phyloP scores from a whole-genome alignment of 2,329 filamentous ascomycete genomes.

The Fusarium nurragi region DNA sequence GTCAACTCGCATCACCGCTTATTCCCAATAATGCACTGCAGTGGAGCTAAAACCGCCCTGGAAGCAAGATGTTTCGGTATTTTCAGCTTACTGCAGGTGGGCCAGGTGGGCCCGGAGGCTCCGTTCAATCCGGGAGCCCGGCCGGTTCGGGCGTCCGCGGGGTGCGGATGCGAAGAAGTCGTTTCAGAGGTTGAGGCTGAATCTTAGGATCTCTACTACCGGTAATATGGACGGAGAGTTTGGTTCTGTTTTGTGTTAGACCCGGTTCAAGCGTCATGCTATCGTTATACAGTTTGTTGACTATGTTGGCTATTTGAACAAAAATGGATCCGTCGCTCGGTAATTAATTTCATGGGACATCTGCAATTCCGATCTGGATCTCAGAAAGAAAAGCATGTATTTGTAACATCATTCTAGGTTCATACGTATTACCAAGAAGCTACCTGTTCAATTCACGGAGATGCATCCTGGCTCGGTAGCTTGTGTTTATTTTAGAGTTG shows the following conservation, averaged over 20 bases:
- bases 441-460: not conserved
- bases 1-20: conserved; percentile 11
- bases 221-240: not conserved
- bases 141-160: conserved; percentile 15
- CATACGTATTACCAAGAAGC: no score
- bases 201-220: not conserved
- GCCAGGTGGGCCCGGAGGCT: conserved; percentile 4
- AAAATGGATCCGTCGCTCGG: no score
- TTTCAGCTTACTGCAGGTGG: not conserved
- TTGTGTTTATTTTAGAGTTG: not conserved
- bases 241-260: not conserved
- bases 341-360: no score
- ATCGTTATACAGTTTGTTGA: not conserved
- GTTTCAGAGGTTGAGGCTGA: conserved; percentile 6
- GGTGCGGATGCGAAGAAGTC: not conserved
- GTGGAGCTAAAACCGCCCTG: conserved; percentile 11
- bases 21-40: not conserved
- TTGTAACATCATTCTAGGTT: no score
- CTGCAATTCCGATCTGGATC: not conserved
- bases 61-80: not conserved
- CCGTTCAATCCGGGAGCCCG: not conserved
- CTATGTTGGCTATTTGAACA: not conserved
- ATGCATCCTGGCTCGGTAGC: not conserved
- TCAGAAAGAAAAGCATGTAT: no score
- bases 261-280: not conserved